These are phyloP conservation scores for Cydonia oblonga DNA, from an alignment of 331 rosid species.

Conservation along the genomic window DNA sequence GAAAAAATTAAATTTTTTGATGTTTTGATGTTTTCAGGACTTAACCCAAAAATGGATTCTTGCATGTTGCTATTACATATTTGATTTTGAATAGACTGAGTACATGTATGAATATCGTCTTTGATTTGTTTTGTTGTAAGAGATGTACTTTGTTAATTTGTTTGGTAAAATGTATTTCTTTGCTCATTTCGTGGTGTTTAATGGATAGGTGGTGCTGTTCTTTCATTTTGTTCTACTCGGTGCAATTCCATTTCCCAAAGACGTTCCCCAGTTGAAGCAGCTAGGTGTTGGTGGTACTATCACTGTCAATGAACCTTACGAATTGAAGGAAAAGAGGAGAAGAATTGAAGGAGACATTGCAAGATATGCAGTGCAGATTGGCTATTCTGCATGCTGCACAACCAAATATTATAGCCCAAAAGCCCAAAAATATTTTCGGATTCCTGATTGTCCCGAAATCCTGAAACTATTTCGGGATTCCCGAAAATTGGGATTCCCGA, in stretches of 20 bases:
- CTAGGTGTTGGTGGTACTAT: conserved; percentile 94
- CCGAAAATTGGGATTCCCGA: too few species aligned
- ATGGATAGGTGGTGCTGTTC: conserved; percentile 3
- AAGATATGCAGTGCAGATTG: too few species aligned
- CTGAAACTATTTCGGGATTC: too few species aligned
- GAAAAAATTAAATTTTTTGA: background rate
- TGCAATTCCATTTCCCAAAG: conserved; percentile 92
- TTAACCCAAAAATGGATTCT: background rate
- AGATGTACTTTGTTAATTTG: background rate
- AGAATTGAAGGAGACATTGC: too few species aligned
- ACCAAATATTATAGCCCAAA: too few species aligned
- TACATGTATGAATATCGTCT: background rate
- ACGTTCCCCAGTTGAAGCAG: conserved; percentile 78
- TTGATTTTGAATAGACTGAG: background rate
- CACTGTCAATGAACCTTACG: conserved; percentile 86
- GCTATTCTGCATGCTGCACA: too few species aligned
- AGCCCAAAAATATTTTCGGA: too few species aligned
- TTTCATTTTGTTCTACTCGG: conserved; percentile 73
- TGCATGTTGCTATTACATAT: background rate
- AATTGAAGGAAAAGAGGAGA: background rate
- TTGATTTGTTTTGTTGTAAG: background rate
- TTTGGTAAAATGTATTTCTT: background rate
- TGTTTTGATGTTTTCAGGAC: background rate
- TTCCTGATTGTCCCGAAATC: too few species aligned
- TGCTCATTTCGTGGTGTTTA: background rate